Evolutionary conservation across 169 alveolate genomes (phyloP), one percentile per base, ranked within the genome.

Genomic region (Cryptosporidium ubiquitum): DNA sequence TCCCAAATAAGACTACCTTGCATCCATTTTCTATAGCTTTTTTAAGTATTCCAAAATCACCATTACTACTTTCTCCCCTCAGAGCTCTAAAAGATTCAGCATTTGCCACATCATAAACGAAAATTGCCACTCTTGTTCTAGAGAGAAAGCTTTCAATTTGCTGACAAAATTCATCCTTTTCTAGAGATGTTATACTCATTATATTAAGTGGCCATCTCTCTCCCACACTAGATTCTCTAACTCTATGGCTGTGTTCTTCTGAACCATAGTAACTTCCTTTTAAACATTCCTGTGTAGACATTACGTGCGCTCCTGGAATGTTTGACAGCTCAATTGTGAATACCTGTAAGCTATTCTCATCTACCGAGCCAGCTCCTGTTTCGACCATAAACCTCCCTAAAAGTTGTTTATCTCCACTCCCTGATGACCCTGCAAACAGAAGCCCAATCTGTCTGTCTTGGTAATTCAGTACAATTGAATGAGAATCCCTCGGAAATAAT

Each of bases 121-220:
- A 61, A 5, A 79, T 73, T 37, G 89, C 74, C 10, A 79, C 89
- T 35, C 89, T 58, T 47, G 89, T 40, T 47, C 89, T 79, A 18
- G 74, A 12, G 7, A 79, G 40, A 64, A 79, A 79, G 44, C 57
- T 29, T 39, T 61, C 75, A n/a, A 42, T 69, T n/a, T 79, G 89
- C 20, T 29, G 68, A 12, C 60, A 44, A 14, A 51, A 58, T 20
- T 79, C 89, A 18, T 37, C 74, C 14, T n/a, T 29, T 33, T 79
- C 89, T 26, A 79, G 3, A 33, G 64, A 9, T 4, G 89, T 60
- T 1, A 79, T 79, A 0, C 75, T 58, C 89, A 79, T 79, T 2
- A 79, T 79, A 16, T 79, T 79, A 18, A 79, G 42, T 26, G 89
- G 89, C 89, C 89, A 79, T 33, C 75, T 79, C 66, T 79, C 89